Evolutionary conservation across 2,329 filamentous ascomycete genomes (phyloP).

Genomic region (Hawksworthiomyces lignivorus): DNA sequence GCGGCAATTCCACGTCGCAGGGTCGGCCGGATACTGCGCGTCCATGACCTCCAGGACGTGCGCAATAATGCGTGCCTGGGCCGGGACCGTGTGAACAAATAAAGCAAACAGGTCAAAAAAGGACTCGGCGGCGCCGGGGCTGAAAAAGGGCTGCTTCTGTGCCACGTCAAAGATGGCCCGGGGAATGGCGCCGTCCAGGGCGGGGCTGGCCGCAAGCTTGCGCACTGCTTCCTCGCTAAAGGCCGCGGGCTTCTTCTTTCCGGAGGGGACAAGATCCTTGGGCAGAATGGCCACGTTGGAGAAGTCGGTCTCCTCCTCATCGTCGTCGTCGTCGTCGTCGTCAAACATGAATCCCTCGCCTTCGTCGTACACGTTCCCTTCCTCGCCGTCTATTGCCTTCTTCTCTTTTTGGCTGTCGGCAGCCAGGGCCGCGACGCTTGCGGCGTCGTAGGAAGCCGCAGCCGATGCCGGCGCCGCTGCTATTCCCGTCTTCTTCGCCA

Average conservation of each 20-base stretch:
- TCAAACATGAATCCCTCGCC: constrained; percentile 37
- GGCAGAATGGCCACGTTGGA: constrained; percentile 32
- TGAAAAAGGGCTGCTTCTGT: constrained; percentile 67
- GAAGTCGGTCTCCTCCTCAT: constrained; percentile 43
- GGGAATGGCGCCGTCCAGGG: constrained; percentile 86
- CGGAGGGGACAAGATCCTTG: constrained; percentile 31
- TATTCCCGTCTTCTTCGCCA: constrained; percentile 59
- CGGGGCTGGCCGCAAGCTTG: constrained; percentile 64
- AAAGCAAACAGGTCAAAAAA: constrained; percentile 75
- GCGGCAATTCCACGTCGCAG: constrained; percentile 61
- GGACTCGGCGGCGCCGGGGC: constrained; percentile 55
- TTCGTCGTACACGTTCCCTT: constrained; percentile 31
- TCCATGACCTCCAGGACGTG: constrained; percentile 64
- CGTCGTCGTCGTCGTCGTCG: constrained; percentile 41
- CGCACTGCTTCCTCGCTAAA: constrained; percentile 32
- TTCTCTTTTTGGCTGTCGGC: constrained; percentile 15
- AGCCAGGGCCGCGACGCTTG: constrained; percentile 4
- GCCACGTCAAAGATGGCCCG: constrained; percentile 85
- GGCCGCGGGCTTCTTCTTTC: constrained; percentile 30
- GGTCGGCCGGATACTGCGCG: constrained; percentile 49
- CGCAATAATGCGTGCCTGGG: constrained; percentile 57
- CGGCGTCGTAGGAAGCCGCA: constrained; percentile 16
- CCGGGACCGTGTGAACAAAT: constrained; percentile 56
- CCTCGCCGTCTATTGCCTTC: constrained; percentile 36
- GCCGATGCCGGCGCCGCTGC: constrained; percentile 30